Percentiles rank a stretch among this genome's conserved stretches.
Evolutionary conservation across 768 basidiomycete species (phyloP).

Genomic region (Collybia nuda): DNA sequence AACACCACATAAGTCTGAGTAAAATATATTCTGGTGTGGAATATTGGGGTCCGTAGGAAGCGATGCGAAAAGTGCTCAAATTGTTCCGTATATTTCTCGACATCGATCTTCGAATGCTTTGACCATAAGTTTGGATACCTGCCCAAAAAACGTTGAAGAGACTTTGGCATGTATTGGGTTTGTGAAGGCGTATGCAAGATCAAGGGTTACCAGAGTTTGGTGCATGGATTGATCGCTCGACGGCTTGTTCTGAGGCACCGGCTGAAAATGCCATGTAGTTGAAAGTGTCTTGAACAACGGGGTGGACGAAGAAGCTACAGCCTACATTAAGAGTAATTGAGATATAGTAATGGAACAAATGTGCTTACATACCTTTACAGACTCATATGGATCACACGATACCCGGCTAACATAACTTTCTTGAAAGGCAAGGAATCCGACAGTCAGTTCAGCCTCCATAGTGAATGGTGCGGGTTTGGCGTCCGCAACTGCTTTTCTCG

Average conservation of each 20-base stretch:
- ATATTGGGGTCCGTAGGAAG: too few relatives aligned
- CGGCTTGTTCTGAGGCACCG: slow-evolving; percentile 45
- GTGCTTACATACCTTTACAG: slow-evolving; percentile 88
- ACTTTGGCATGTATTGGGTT: slow-evolving; percentile 84
- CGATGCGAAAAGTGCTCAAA: slow-evolving; percentile 10
- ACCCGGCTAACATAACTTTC: slow-evolving; percentile 90
- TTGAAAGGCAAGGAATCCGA: slow-evolving; percentile 84
- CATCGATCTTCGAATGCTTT: slow-evolving; percentile 91
- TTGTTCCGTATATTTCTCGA: slow-evolving; percentile 62
- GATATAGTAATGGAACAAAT: slow-evolving; percentile 21
- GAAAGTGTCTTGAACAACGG: slow-evolving; percentile 72
- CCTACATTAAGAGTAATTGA: slow-evolving; percentile 40
- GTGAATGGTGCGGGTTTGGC: slow-evolving; percentile 30
- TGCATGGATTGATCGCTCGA: slow-evolving; percentile 22
- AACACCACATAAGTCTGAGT: too few relatives aligned
- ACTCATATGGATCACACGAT: slow-evolving; percentile 73
- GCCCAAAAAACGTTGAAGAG: slow-evolving; percentile 83
- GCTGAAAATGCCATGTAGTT: slow-evolving; percentile 75
- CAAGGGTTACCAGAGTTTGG: slow-evolving; percentile 82
- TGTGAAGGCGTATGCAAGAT: slow-evolving; percentile 83
- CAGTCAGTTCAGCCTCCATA: slow-evolving; percentile 84
- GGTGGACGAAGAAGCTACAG: slow-evolving; percentile 67
- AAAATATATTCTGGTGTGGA: too few relatives aligned
- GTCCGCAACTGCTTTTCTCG: slow-evolving; percentile 18
- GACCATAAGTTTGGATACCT: slow-evolving; percentile 87